Conservation (phyloP, 768 basidiomycete species). For the Russula vinacea region DNA sequence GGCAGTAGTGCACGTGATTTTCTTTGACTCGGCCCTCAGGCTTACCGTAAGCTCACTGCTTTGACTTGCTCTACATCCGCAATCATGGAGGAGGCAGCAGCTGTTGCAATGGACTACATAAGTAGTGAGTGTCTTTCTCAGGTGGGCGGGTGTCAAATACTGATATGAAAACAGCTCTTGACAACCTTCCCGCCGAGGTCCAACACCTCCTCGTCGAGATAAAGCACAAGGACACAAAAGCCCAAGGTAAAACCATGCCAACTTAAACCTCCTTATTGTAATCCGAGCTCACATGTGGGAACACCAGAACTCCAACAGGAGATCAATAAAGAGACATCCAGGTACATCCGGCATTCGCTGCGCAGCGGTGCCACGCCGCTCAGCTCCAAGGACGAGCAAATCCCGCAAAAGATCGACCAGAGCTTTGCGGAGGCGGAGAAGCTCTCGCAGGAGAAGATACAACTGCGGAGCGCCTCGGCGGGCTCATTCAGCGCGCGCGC, state of each 20-base stretch:
- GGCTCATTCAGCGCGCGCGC: constrained; percentile 45
- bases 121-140: constrained; percentile 39
- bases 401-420: constrained; percentile 38
- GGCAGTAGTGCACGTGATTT: too few species aligned
- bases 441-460: constrained; percentile 45
- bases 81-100: constrained; percentile 47
- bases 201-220: constrained; percentile 50
- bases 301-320: constrained; percentile 44
- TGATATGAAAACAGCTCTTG: constrained; percentile 40
- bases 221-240: constrained; percentile 43
- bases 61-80: neutral
- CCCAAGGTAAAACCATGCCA: constrained; percentile 38
- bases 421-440: constrained; percentile 35
- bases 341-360: constrained; percentile 45
- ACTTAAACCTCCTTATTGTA: too few species aligned
- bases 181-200: constrained; percentile 50
- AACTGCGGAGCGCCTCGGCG: constrained; percentile 43
- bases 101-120: constrained; percentile 49
- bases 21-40: neutral
- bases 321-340: constrained; percentile 44
- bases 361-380: constrained; percentile 33
- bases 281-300: neutral
- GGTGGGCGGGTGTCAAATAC: neutral
- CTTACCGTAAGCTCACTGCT: too few species aligned
- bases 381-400: constrained; percentile 39